Percentiles rank a stretch among this genome's conserved stretches.
Evolutionary conservation across 208 protist species (phyloP).

Genomic region (Leishmania turanica): DNA sequence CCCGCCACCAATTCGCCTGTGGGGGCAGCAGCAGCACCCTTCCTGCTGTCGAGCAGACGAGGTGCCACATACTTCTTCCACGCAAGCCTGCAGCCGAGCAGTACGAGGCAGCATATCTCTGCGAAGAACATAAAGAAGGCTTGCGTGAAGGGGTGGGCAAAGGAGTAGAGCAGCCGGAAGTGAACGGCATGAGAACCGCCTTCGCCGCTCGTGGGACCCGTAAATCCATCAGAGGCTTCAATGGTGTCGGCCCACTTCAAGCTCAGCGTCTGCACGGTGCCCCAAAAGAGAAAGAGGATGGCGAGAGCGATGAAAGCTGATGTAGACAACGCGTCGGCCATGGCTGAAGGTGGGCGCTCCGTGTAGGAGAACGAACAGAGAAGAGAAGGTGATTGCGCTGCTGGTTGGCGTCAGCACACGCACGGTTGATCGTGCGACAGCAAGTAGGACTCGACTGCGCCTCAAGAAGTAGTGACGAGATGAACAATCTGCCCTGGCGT

Average conservation of each 20-base stretch:
- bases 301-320: slow-evolving; percentile 20
- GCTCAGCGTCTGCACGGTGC: slow-evolving; percentile 63
- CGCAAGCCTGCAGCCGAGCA: slow-evolving; percentile 38
- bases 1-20: slow-evolving; percentile 24
- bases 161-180: slow-evolving; percentile 48
- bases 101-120: slow-evolving; percentile 64
- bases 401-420: neutral
- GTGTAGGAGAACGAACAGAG: neutral
- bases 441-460: neutral
- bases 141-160: slow-evolving; percentile 83
- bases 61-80: slow-evolving; percentile 29
- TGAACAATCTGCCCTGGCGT: neutral
- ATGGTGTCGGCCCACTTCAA: slow-evolving; percentile 61
- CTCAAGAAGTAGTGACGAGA: neutral
- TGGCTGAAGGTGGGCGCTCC: neutral
- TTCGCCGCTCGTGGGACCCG: neutral
- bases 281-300: slow-evolving; percentile 49
- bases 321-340: slow-evolving; percentile 2
- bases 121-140: slow-evolving; percentile 87
- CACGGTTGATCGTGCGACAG: neutral
- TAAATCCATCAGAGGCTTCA: slow-evolving; percentile 33
- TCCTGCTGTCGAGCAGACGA: slow-evolving; percentile 4
- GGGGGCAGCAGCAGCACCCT: neutral
- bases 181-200: neutral
- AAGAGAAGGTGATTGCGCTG: neutral